Percentiles rank a stretch among this genome's conserved stretches.
phyloP scores from a whole-genome alignment of 345 rosid genomes.

The Raphanus raphanistrum region DNA sequence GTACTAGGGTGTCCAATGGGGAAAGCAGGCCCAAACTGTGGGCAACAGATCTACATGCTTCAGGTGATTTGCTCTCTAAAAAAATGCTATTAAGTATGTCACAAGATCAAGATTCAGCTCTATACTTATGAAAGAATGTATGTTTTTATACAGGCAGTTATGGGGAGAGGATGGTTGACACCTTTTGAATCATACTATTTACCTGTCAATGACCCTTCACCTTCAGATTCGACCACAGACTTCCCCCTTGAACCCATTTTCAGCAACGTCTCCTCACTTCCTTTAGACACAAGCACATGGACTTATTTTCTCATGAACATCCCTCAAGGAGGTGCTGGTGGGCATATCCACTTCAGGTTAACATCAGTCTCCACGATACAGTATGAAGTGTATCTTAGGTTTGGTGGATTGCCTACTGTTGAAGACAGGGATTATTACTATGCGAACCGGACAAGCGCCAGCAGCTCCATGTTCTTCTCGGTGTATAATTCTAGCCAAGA shows the following conservation, averaged over 20 bases:
- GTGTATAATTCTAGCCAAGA: conserved; percentile 66
- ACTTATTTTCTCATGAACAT: conserved; percentile 73
- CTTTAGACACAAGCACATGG: conserved; percentile 52
- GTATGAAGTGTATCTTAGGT: conserved; percentile 75
- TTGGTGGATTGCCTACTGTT: conserved; percentile 74
- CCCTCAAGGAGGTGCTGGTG: conserved; percentile 92
- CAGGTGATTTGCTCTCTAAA: conserved; percentile 48
- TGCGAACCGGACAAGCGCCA: conserved; percentile 55
- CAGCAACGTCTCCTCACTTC: conserved; percentile 59
- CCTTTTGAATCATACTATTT: conserved; percentile 82
- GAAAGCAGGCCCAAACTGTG: conserved; percentile 81
- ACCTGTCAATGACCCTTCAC: conserved; percentile 55
- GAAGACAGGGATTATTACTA: conserved; percentile 78
- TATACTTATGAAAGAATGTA: background rate
- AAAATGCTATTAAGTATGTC: background rate
- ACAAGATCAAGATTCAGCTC: background rate
- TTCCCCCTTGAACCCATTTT: conserved; percentile 72
- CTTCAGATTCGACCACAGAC: conserved; percentile 53
- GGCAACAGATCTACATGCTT: conserved; percentile 59
- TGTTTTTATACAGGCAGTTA: conserved; percentile 63
- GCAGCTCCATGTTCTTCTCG: conserved; percentile 66
- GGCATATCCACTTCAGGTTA: conserved; percentile 72
- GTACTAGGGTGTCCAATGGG: conserved; percentile 68
- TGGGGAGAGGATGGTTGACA: conserved; percentile 54
- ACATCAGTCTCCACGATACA: conserved; percentile 53